Percentiles rank a stretch among this genome's conserved stretches.
Conservation (phyloP, 2,329 filamentous ascomycete genomes). For the Zymoseptoria brevis region DNA sequence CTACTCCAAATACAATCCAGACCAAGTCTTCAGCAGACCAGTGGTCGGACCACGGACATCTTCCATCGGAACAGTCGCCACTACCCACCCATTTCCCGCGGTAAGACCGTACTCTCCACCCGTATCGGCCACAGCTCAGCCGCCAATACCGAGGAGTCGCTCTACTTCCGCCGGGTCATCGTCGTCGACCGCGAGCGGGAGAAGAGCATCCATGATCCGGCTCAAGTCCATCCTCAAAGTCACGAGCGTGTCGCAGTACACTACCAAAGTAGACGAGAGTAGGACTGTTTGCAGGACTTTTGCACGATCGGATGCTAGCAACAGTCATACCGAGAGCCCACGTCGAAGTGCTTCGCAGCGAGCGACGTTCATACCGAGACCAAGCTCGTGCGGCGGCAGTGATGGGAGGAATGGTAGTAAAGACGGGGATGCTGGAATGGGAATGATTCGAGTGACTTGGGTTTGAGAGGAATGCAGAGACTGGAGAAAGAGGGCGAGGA, state of each 20-base stretch:
- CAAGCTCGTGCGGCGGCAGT: too few relatives aligned
- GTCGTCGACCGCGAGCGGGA: background rate
- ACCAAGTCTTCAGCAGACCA: background rate
- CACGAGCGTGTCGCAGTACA: conserved; percentile 7
- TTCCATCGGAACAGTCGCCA: background rate
- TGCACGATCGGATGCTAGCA: background rate
- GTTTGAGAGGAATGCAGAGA: too few relatives aligned
- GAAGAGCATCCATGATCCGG: conserved; percentile 6
- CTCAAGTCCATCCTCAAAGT: conserved; percentile 7
- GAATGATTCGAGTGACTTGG: too few relatives aligned
- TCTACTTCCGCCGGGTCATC: background rate
- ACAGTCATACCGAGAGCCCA: background rate
- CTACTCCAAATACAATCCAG: too few relatives aligned
- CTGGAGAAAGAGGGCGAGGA: too few relatives aligned
- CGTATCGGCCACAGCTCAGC: background rate
- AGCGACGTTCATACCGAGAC: too few relatives aligned
- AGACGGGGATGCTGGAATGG: too few relatives aligned
- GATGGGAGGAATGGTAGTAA: too few relatives aligned
- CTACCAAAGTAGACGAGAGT: background rate
- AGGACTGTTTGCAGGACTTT: background rate
- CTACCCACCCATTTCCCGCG: background rate
- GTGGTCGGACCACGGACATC: background rate
- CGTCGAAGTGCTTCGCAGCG: too few relatives aligned
- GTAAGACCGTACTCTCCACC: background rate
- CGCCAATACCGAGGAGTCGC: background rate